Evolutionary conservation across 306 rosid species (phyloP), one percentile per base, ranked within the genome.

Genomic region (Alnus rubra): DNA sequence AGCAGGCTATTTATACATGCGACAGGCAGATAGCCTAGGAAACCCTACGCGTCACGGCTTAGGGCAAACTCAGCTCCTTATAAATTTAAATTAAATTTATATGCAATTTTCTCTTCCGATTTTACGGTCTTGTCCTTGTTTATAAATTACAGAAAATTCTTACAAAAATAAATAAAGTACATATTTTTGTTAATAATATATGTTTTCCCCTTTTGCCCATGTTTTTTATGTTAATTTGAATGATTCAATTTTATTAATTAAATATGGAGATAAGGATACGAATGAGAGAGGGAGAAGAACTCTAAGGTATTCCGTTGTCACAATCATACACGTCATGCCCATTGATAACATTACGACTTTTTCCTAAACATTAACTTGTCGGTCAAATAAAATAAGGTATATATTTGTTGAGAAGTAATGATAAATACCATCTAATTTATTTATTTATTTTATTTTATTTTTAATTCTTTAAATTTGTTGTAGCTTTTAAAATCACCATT

Each of bases 61-160:
- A 82, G 84, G 84, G 80, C 82, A 58, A 76, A 64, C 81, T 71
- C 83, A 55, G 68, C 58, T 50, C 52, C 62, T 28, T 71, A 58
- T 9, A 58, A 47, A n/a, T 55, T 67, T 80, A 39, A 49, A 23
- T 52, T 37, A 49, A 45, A 23, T 19, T 63, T 7, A 1, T 23
- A 16, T 31, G 6, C 56, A 16, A 23, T 7, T 2, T 28, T 0
- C 2, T 8, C 7, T 23, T 11, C 73, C 0, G 14, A 28, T 53
- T 31, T 39, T 18, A 67, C 50, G 1, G 8, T 67, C 16, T 67
- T 39, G 30, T 39, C 51, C 16, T 16, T 11, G 15, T 16, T 35
- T 67, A 67, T 1, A 9, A 67, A 62, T 1, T 1, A 9, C 52
- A 2, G 0, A 42, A 42, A 42, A 1, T n/a, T 6, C 7, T 13